phyloP scores from a whole-genome alignment of 352 stramenopile species.

The Aphanomyces euteiches region DNA sequence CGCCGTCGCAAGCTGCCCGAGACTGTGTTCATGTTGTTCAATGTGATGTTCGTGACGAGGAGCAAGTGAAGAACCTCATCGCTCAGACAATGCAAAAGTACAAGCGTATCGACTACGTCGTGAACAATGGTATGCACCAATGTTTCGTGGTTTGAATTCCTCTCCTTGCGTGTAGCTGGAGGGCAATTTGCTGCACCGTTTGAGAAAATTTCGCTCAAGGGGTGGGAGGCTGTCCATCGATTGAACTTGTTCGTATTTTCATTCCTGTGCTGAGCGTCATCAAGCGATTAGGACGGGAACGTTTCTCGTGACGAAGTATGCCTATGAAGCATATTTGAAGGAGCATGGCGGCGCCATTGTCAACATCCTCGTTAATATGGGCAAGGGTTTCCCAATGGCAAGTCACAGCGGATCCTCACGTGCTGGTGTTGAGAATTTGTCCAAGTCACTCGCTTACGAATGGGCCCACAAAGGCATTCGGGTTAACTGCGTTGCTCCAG shows the following conservation, averaged over 20 bases:
- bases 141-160: background rate
- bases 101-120: conserved; percentile 84
- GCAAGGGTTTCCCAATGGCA: conserved; percentile 92
- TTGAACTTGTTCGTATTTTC: conserved; percentile 72
- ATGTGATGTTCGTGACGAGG: conserved; percentile 74
- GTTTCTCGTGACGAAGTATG: conserved; percentile 90
- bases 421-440: conserved; percentile 92
- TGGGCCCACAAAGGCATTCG: conserved; percentile 90
- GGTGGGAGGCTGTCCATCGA: conserved; percentile 90
- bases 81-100: conserved; percentile 69
- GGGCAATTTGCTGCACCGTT: conserved; percentile 89
- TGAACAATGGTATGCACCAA: conserved; percentile 83
- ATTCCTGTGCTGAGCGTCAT: background rate
- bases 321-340: conserved; percentile 92
- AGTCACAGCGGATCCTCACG: conserved; percentile 86
- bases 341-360: conserved; percentile 91
- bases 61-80: conserved; percentile 69
- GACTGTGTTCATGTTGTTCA: conserved; percentile 49
- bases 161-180: conserved; percentile 49
- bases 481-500: conserved; percentile 91
- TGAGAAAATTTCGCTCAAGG: conserved; percentile 86
- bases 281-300: conserved; percentile 63
- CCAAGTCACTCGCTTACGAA: conserved; percentile 90
- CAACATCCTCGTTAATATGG: conserved; percentile 93
- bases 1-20: conserved; percentile 35